A percentile compares a stretch with the other conserved stretches of the same genome.
These are phyloP conservation scores for Coniochaeta prunicola DNA, from an alignment of 2,329 filamentous ascomycete species.

Conservation along the genomic window DNA sequence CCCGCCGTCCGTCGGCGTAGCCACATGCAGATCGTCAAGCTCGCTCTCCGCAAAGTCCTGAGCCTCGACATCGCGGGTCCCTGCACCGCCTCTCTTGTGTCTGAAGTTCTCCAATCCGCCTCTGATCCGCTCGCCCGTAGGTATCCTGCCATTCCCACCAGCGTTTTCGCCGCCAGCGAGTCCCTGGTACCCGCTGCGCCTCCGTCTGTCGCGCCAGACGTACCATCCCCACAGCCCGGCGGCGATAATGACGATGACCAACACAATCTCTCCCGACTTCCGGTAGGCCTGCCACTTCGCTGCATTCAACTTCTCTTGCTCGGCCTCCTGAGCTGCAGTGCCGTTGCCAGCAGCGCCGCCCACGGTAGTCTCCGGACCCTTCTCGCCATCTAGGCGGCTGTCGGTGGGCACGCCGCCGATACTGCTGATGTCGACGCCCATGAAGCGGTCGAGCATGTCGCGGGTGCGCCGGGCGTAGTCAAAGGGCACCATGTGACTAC, in stretches of 20 bases:
- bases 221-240: constrained; percentile 69
- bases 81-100: constrained; percentile 25
- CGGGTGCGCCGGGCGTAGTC: constrained; percentile 79
- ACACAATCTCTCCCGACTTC: constrained; percentile 76
- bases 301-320: constrained; percentile 67
- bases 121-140: constrained; percentile 9
- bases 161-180: constrained; percentile 29
- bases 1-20: constrained; percentile 34
- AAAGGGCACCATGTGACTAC: constrained; percentile 97
- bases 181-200: constrained; percentile 46
- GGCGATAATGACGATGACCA: constrained; percentile 72
- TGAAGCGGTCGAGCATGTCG: constrained; percentile 97
- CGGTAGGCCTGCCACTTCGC: constrained; percentile 87
- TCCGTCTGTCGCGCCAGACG: constrained; percentile 55
- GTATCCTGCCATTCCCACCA: constrained; percentile 16
- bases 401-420: constrained; percentile 78
- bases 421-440: constrained; percentile 82
- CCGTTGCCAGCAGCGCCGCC: constrained; percentile 54
- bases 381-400: constrained; percentile 78
- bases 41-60: constrained; percentile 61
- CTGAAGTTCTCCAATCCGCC: constrained; percentile 38
- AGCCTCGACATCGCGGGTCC: constrained; percentile 49
- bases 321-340: constrained; percentile 58
- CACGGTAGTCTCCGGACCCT: constrained; percentile 69
- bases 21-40: constrained; percentile 51